Evolutionary conservation across 352 stramenopile species (phyloP), one percentile per base, ranked within the genome.

Genomic region (Phytophthora niederhauseri): DNA sequence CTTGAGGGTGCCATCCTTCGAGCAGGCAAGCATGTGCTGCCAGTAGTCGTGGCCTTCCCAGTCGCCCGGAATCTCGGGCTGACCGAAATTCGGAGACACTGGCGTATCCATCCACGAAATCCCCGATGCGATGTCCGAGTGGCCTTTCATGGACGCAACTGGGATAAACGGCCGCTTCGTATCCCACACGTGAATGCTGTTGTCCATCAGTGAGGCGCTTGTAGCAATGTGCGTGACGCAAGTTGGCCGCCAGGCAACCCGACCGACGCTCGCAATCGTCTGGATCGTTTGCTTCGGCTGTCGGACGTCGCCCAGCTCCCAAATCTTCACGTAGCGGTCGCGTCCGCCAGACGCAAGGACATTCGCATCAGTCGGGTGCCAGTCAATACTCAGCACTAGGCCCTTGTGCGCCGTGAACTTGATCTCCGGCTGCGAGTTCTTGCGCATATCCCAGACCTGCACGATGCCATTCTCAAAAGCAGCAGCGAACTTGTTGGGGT

Each of bases 381-480:
- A 97, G 56, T 97, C 89, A 20, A 97, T 80, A 24, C 83, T 82
- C 28, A 97, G 64, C 17, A 97, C 87, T 26, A 95, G 81, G 0
- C 88, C 87, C 61, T 97, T 94, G 67, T 97, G 89, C 3, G 87
- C 89, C 20, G 90, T 93, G 57, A 97, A 95, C 69, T 93, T 94
- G 49, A 93, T 59, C 64, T 94, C 84, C 9, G 87, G 87, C 55
- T 95, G 86, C 8, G 75, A 66, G 54, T 92, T 92, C 72, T 94
- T 93, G 49, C 87, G 86, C 41, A 94, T 85, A 73, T 96, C 89
- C 89, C 89, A 96, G 51, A 96, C 87, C 61, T 96, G 87, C 6
- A 95, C 82, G 36, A 91, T 93, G 7, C 89, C 89, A 36, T 94
- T 96, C 52, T 96, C 89, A 64, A 96, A 96, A 0, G 87, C 87